These are phyloP conservation scores for Mycosphaerella arachidis DNA, from an alignment of 2,329 filamentous ascomycete species.

Conservation along the genomic window DNA sequence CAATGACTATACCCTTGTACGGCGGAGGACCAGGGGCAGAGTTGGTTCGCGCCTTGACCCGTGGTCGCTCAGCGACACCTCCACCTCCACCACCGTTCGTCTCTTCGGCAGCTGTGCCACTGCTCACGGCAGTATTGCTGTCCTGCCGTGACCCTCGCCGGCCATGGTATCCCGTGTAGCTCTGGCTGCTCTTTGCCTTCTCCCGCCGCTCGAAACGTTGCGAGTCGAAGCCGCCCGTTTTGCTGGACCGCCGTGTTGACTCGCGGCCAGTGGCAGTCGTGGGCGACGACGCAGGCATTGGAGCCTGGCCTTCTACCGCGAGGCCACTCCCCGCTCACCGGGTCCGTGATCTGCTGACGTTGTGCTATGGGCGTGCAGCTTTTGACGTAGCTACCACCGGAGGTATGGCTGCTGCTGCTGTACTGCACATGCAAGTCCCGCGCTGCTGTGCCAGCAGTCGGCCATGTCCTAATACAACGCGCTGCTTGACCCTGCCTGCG, in stretches of 20 bases:
- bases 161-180: conserved; percentile 15
- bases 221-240: conserved; percentile 4
- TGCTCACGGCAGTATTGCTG: conserved; percentile 1
- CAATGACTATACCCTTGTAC: background rate
- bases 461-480: background rate
- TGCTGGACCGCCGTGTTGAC: conserved; percentile 3
- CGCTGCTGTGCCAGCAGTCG: background rate
- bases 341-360: background rate
- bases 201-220: conserved; percentile 18
- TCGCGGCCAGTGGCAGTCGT: conserved; percentile 1
- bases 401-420: background rate
- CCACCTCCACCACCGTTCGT: background rate
- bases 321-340: background rate
- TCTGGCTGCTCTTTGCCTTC: conserved; percentile 28
- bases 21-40: conserved; percentile 21
- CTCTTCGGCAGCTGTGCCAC: background rate
- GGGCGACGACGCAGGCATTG: background rate
- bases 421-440: background rate
- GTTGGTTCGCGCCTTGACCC: conserved; percentile 23
- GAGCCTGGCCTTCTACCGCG: background rate
- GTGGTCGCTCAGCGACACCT: conserved; percentile 17
- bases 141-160: conserved; percentile 2
- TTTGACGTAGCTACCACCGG: background rate
- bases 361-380: background rate
- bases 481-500: background rate